Evolutionary conservation across 768 basidiomycete species (phyloP).

Genomic region (Clitopilus passeckerianus): DNA sequence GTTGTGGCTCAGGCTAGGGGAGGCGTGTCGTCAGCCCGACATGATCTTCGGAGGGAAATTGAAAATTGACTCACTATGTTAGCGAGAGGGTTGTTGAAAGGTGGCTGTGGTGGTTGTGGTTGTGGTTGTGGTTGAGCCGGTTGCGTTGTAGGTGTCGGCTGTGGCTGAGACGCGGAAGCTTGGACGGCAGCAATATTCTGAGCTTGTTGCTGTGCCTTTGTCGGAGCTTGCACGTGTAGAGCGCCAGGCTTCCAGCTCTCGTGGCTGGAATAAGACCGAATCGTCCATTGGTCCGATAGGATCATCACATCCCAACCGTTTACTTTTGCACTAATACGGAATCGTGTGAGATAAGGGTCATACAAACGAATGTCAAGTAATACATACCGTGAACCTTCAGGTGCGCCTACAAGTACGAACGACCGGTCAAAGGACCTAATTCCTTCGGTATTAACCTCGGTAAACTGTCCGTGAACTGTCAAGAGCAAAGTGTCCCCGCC

Average conservation of each 20-base stretch:
- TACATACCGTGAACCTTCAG: slow-evolving; percentile 79
- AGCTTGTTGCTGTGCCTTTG: slow-evolving; percentile 18
- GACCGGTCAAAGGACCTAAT: slow-evolving; percentile 91
- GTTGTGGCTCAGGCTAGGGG: slow-evolving; percentile 63
- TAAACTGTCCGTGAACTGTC: slow-evolving; percentile 85
- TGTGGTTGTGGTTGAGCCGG: slow-evolving; percentile 33
- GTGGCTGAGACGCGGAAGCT: slow-evolving; percentile 17
- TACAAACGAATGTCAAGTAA: neutral
- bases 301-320: slow-evolving; percentile 90
- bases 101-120: slow-evolving; percentile 17
- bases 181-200: slow-evolving; percentile 19
- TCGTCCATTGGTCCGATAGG: slow-evolving; percentile 81
- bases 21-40: slow-evolving; percentile 2
- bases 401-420: slow-evolving; percentile 79
- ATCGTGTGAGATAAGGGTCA: slow-evolving; percentile 6
- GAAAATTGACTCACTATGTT: slow-evolving; percentile 45
- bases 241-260: slow-evolving; percentile 77
- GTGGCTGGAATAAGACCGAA: slow-evolving; percentile 80
- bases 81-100: slow-evolving; percentile 22
- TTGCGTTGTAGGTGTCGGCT: slow-evolving; percentile 21
- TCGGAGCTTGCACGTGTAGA: slow-evolving; percentile 61
- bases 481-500: slow-evolving; percentile 66
- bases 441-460: slow-evolving; percentile 73
- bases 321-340: slow-evolving; percentile 53
- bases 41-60: neutral